These are phyloP conservation scores for Phialemonium atrogriseum DNA, from an alignment of 2,329 filamentous ascomycete species.

Conservation along the genomic window DNA sequence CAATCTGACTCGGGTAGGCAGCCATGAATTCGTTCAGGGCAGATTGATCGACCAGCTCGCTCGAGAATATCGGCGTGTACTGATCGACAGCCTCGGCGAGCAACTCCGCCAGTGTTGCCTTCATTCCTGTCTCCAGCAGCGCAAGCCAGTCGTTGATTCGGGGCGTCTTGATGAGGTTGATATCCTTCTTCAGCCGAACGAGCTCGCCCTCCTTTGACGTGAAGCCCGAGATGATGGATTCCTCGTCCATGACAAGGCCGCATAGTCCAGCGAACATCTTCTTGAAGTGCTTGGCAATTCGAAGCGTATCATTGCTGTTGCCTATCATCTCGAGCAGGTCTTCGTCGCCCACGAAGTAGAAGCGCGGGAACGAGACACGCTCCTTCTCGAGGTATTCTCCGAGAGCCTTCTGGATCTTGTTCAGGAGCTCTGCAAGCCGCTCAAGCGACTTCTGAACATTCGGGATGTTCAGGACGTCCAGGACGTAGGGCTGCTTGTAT, in stretches of 20 bases:
- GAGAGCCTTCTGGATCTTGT: constrained; percentile 98
- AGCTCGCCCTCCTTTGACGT: constrained; percentile 92
- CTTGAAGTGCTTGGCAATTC: constrained; percentile 97
- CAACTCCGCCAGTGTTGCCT: constrained; percentile 82
- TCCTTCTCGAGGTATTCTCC: constrained; percentile 98
- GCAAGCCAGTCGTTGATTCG: constrained; percentile 99
- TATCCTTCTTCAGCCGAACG: constrained; percentile 79
- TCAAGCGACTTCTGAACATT: constrained; percentile 95
- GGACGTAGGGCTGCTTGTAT: constrained; percentile 87
- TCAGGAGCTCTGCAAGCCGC: constrained; percentile 88
- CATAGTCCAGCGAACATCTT: constrained; percentile 99
- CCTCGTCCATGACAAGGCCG: constrained; percentile 84
- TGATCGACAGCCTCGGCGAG: constrained; percentile 78
- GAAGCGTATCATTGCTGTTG: constrained; percentile 94
- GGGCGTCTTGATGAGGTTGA: constrained; percentile 87
- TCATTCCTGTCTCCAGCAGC: constrained; percentile 87
- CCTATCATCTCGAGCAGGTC: constrained; percentile 98
- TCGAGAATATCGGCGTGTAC: constrained; percentile 71
- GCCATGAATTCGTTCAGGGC: constrained; percentile 74
- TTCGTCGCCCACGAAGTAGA: constrained; percentile 99
- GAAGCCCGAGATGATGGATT: constrained; percentile 81
- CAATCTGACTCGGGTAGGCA: constrained; percentile 84
- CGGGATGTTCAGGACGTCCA: constrained; percentile 92
- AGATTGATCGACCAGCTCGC: constrained; percentile 58
- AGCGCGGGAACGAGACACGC: constrained; percentile 92